phyloP scores from a whole-genome alignment of 495 filamentous ascomycete species.

The Penicillium angulare region DNA sequence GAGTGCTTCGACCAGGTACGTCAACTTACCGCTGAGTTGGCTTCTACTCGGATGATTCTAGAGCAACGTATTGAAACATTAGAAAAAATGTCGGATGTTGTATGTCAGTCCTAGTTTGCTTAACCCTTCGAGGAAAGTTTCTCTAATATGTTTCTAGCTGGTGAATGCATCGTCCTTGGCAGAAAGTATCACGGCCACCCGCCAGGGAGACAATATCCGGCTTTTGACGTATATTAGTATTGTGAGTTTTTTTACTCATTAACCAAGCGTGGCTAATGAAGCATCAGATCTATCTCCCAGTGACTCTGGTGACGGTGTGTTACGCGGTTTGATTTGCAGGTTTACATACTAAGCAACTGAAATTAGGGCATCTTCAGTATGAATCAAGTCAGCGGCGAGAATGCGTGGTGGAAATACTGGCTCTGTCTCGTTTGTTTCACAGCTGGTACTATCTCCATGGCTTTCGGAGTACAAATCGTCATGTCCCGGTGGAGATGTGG shows the following conservation, averaged over 20 bases:
- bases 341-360: neutral
- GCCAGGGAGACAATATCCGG: slow-evolving; percentile 19
- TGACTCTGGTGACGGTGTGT: slow-evolving; percentile 15
- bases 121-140: neutral
- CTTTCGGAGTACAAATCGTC: slow-evolving; percentile 1
- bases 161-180: slow-evolving; percentile 19
- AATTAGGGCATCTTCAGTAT: slow-evolving; percentile 16
- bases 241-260: slow-evolving; percentile 2
- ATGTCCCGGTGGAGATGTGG: neutral
- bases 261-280: neutral
- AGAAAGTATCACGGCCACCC: slow-evolving; percentile 18
- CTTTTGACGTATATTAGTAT: slow-evolving; percentile 19
- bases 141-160: slow-evolving; percentile 7
- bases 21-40: slow-evolving; percentile 7
- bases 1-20: slow-evolving; percentile 10
- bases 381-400: slow-evolving; percentile 16
- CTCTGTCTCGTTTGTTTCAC: slow-evolving; percentile 12
- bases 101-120: neutral
- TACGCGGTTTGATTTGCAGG: neutral
- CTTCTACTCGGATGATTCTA: slow-evolving; percentile 3
- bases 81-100: slow-evolving; percentile 12
- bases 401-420: slow-evolving; percentile 19
- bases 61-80: slow-evolving; percentile 15
- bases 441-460: slow-evolving; percentile 2
- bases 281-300: slow-evolving; percentile 14